Evolutionary conservation across 2,329 filamentous ascomycete genomes (phyloP).

Genomic region (Eutypella sp.): DNA sequence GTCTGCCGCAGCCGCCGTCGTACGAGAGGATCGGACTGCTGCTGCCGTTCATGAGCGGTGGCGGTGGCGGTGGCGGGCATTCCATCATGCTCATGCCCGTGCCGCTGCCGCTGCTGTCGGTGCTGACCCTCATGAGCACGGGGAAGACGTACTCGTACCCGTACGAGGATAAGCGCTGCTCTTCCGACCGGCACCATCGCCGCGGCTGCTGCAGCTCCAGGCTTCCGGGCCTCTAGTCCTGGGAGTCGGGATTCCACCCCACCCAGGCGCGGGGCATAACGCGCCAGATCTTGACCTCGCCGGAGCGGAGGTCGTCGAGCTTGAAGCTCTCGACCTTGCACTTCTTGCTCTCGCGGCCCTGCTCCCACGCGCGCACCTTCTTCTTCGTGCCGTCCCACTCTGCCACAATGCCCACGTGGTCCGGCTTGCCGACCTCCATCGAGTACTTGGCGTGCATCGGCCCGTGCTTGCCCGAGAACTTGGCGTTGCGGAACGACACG

Average conservation of each 20-base stretch:
- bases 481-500: constrained; percentile 84
- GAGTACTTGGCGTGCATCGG: constrained; percentile 94
- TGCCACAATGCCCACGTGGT: constrained; percentile 85
- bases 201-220: not conserved
- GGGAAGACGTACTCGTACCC: constrained; percentile 21
- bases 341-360: constrained; percentile 89
- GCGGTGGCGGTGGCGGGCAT: not conserved
- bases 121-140: constrained; percentile 19
- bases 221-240: constrained; percentile 41
- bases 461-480: constrained; percentile 92
- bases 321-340: constrained; percentile 92
- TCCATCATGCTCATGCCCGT: not conserved
- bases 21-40: no score
- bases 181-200: no score
- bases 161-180: not conserved
- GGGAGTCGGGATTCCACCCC: constrained; percentile 65
- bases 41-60: not conserved
- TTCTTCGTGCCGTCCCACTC: constrained; percentile 99
- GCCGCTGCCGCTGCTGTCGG: constrained; percentile 11
- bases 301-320: constrained; percentile 83
- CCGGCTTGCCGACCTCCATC: constrained; percentile 78
- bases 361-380: constrained; percentile 93
- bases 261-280: constrained; percentile 91
- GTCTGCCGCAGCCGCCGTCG: no score
- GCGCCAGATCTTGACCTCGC: constrained; percentile 96